These are phyloP conservation scores for Plasmodium cynomolgi DNA, from an alignment of 169 alveolate genomes.

Conservation along the genomic window DNA sequence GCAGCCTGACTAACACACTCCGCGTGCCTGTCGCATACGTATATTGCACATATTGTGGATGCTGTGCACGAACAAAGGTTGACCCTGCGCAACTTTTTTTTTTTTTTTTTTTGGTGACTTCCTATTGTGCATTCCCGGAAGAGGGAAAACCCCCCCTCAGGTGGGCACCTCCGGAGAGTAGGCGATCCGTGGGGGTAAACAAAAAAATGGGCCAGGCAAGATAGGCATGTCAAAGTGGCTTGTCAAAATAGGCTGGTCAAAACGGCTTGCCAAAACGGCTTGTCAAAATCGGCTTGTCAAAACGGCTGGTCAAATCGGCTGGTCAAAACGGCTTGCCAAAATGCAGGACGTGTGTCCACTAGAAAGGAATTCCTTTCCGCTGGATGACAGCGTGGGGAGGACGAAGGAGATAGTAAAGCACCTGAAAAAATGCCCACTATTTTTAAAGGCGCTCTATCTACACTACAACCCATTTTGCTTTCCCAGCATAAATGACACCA, in stretches of 20 bases:
- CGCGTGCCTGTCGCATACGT: neutral
- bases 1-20: neutral
- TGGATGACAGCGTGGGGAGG: neutral
- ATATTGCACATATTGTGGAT: neutral
- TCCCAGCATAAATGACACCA: conserved; percentile 39
- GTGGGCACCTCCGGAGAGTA: neutral
- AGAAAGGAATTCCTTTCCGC: conserved; percentile 2
- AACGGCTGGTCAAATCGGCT: too few species aligned
- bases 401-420: conserved; percentile 13
- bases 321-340: neutral
- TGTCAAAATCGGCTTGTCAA: neutral
- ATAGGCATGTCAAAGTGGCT: neutral
- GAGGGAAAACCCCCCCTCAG: neutral
- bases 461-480: conserved; percentile 43
- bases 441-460: conserved; percentile 16
- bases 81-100: neutral
- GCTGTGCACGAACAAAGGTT: neutral
- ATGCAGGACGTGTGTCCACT: conserved; percentile 45
- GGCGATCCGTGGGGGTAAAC: neutral
- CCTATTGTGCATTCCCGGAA: neutral
- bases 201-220: neutral
- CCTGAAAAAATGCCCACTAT: conserved; percentile 59
- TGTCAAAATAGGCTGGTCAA: too few species aligned
- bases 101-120: neutral
- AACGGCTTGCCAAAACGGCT: too few species aligned